phyloP scores from a whole-genome alignment of 768 basidiomycete species.

The Asterophora lycoperdoides region DNA sequence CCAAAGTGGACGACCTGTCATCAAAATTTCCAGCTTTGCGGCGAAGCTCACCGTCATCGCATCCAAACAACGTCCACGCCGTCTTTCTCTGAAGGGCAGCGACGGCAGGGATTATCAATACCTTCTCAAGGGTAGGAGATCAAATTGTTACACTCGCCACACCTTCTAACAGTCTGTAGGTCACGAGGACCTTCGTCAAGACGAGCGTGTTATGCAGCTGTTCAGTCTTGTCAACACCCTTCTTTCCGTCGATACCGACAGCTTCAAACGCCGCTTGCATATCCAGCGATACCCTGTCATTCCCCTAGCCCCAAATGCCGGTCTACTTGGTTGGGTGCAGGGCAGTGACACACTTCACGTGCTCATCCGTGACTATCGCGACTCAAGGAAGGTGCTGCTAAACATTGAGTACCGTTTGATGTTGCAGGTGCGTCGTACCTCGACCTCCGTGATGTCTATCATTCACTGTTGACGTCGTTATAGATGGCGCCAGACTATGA shows the following conservation, averaged over 20 bases:
- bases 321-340: conserved; percentile 92
- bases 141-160: no score
- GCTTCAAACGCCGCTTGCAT: conserved; percentile 93
- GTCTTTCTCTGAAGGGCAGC: conserved; percentile 79
- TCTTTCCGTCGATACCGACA: conserved; percentile 87
- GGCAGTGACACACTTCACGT: conserved; percentile 96
- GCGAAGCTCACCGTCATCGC: conserved; percentile 90
- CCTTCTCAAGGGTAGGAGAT: conserved; percentile 69
- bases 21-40: conserved; percentile 80
- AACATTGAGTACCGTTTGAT: conserved; percentile 99
- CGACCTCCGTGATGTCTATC: neutral
- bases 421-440: conserved; percentile 68
- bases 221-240: conserved; percentile 96
- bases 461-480: conserved; percentile 1
- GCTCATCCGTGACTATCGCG: conserved; percentile 92
- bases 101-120: conserved; percentile 95
- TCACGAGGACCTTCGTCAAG: conserved; percentile 97
- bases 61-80: conserved; percentile 94
- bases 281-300: conserved; percentile 92
- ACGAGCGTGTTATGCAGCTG: conserved; percentile 98
- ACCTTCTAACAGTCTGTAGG: conserved; percentile 41
- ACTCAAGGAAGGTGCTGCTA: conserved; percentile 91
- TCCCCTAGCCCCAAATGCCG: conserved; percentile 93
- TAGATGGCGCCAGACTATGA: conserved; percentile 99
- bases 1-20: conserved; percentile 78